phyloP scores from a whole-genome alignment of 176 grass and related monocot genomes.

The Phyllostachys edulis region DNA sequence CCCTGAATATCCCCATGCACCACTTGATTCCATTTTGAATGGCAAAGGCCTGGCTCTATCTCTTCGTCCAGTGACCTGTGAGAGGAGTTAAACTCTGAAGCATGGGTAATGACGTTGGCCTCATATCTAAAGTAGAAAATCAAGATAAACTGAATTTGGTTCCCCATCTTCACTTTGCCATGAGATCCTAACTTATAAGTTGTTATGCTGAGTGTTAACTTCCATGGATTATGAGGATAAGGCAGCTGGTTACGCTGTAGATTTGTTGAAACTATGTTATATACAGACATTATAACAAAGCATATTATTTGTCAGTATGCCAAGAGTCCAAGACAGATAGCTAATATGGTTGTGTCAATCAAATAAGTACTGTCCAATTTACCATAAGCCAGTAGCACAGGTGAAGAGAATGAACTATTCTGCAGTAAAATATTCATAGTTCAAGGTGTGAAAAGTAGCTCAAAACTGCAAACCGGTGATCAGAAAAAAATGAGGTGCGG shows the following conservation, averaged over 20 bases:
- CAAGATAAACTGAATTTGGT: background rate
- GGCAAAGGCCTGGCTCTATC: constrained; percentile 87
- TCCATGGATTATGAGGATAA: background rate
- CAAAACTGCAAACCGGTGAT: background rate
- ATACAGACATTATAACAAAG: background rate
- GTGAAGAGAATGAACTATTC: background rate
- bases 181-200: background rate
- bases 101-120: too few relatives aligned
- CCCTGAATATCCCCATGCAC: constrained; percentile 87
- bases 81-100: constrained; percentile 17
- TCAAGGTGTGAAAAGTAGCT: background rate
- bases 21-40: constrained; percentile 96
- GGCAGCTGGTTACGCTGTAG: background rate
- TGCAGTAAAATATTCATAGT: background rate
- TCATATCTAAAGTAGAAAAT: too few relatives aligned
- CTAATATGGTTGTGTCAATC: background rate
- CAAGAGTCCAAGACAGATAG: background rate
- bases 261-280: background rate
- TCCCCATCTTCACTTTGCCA: background rate
- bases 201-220: background rate
- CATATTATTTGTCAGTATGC: background rate
- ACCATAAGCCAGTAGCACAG: background rate
- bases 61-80: constrained; percentile 90
- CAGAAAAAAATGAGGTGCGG: background rate
- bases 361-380: background rate